Percentiles rank a stretch among this genome's conserved stretches.
phyloP scores from a whole-genome alignment of 2,329 filamentous ascomycete genomes.

The Chaetomium olivaceum region DNA sequence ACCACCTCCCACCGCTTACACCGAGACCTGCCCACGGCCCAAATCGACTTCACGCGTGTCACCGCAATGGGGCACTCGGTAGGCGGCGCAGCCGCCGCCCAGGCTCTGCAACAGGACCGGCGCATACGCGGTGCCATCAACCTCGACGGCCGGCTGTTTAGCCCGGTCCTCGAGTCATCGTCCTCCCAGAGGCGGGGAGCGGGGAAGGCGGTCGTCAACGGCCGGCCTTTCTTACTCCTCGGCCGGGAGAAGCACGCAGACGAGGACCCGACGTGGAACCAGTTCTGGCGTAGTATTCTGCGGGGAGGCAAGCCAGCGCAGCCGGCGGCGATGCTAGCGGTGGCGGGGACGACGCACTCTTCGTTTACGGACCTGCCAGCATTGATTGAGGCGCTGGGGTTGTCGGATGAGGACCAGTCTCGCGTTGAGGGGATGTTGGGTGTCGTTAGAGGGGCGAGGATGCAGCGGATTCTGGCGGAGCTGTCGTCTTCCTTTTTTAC shows the following conservation, averaged over 20 bases:
- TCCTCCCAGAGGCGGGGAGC: too few relatives aligned
- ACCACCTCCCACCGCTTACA: background rate
- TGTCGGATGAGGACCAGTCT: background rate
- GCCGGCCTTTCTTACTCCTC: background rate
- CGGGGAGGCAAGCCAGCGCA: background rate
- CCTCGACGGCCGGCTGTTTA: conserved; percentile 3
- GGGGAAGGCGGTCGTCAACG: background rate
- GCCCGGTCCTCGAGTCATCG: background rate
- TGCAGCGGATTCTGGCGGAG: conserved; percentile 1
- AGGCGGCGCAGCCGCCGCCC: background rate
- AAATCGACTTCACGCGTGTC: background rate
- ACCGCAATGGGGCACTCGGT: background rate
- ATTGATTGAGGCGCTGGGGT: background rate
- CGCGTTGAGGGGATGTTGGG: background rate
- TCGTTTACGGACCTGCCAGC: background rate
- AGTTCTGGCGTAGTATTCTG: background rate
- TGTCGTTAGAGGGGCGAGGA: background rate
- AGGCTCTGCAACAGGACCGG: background rate
- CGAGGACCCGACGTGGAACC: conserved; percentile 4
- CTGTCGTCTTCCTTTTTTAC: background rate
- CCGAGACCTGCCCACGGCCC: background rate
- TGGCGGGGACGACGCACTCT: background rate
- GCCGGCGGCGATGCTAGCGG: background rate
- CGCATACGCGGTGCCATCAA: background rate
- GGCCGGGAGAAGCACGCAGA: background rate